phyloP scores from a whole-genome alignment of 2,329 filamentous ascomycete species.

The Fusarium subtropicale region DNA sequence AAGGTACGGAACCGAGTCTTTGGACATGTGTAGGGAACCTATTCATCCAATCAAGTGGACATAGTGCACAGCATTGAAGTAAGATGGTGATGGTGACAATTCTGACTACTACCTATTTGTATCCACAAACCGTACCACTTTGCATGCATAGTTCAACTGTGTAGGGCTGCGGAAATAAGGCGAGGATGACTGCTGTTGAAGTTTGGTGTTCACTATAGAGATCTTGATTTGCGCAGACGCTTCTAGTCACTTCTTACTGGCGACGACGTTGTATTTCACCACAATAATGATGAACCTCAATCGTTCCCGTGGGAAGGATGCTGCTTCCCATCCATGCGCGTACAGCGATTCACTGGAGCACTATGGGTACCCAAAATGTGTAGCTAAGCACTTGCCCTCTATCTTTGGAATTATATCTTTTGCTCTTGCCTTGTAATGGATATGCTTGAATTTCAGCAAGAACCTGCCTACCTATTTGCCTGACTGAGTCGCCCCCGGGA shows the following conservation, averaged over 20 bases:
- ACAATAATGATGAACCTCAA: not conserved
- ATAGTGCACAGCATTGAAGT: not conserved
- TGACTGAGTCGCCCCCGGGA: not conserved
- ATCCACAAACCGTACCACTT: not conserved
- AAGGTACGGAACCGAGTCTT: constrained; percentile 21
- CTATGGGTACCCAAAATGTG: not conserved
- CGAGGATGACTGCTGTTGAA: not conserved
- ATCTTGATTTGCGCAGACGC: not conserved
- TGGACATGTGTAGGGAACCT: not conserved
- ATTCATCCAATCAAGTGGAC: not conserved
- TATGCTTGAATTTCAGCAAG: not conserved
- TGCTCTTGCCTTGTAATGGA: not conserved
- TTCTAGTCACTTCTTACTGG: not conserved
- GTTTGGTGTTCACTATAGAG: not conserved
- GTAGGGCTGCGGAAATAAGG: not conserved
- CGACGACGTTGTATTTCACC: not conserved
- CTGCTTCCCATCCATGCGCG: not conserved
- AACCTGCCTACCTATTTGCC: too few relatives aligned
- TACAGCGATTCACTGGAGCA: not conserved
- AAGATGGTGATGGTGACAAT: too few relatives aligned
- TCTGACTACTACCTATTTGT: not conserved
- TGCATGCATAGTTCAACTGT: not conserved
- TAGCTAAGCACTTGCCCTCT: not conserved
- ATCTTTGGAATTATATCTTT: not conserved
- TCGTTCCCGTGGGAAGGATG: not conserved